These are phyloP conservation scores for Amanita pseudoporphyria DNA, from an alignment of 768 basidiomycete genomes.

Conservation along the genomic window DNA sequence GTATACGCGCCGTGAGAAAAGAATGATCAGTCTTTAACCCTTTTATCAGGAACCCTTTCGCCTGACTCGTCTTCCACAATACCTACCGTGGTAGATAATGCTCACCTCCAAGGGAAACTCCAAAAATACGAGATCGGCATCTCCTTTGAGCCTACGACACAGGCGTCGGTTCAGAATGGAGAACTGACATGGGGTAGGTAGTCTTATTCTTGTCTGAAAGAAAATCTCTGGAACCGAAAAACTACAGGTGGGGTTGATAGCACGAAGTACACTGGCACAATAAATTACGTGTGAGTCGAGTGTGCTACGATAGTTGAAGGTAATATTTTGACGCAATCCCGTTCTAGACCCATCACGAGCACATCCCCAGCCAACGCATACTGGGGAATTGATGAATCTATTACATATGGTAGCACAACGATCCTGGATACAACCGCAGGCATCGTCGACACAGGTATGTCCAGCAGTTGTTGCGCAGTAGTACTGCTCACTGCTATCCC, in stretches of 20 bases:
- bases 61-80: conserved; percentile 21
- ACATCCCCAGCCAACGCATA: conserved; percentile 36
- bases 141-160: conserved; percentile 41
- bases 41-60: conserved; percentile 23
- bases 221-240: conserved; percentile 10
- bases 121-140: conserved; percentile 34
- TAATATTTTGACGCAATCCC: too few species aligned
- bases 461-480: too few species aligned
- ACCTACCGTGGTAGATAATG: conserved; percentile 51
- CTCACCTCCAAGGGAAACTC: conserved; percentile 32
- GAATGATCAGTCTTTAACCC: not conserved
- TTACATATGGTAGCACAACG: conserved; percentile 37
- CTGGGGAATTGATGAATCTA: conserved; percentile 54
- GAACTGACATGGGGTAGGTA: conserved; percentile 43
- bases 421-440: conserved; percentile 40
- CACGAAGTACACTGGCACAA: conserved; percentile 31
- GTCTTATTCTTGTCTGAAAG: conserved; percentile 14
- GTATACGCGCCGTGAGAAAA: conserved; percentile 12
- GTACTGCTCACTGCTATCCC: too few species aligned
- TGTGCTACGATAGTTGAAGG: too few species aligned
- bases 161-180: conserved; percentile 29
- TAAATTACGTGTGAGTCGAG: conserved; percentile 31
- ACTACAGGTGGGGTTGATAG: conserved; percentile 37
- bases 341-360: too few species aligned
- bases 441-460: conserved; percentile 47